Evolutionary conservation across 352 stramenopile species (phyloP), one percentile per base, ranked within the genome.

Genomic region (Phytophthora rubi): DNA sequence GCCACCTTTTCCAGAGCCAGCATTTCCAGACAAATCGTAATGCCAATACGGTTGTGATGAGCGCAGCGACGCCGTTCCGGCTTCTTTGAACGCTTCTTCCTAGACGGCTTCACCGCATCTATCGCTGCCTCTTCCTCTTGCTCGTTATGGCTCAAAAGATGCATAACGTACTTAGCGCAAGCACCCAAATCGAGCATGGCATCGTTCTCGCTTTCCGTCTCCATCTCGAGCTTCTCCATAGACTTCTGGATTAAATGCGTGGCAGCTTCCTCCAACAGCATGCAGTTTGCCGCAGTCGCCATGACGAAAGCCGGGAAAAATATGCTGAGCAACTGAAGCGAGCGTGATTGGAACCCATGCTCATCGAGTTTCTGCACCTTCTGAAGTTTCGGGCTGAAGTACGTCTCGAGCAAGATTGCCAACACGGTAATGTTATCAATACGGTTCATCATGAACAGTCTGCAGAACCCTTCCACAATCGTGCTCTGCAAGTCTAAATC

Each of bases 401-500:
- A 93, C 15, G 81, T 90, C 53, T 93, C 85, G n/a, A 93, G 65
- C 42, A 93, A 53, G 35, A 88, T 83, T 2, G 83, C 79, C 13
- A 93, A 58, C 12, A 93, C 83, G 1, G 81, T 74, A 12, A 88
- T 75, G 49, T 81, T 85, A n/a, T 83, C 66, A 15, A 94, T 82
- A 18, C 87, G 87, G 35, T 89, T 87, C 61, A 93, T 70, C 60
- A 94, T 74, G 53, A 92, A 92, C 10, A 94, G 59, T 39, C 90
- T 88, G 16, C 81, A 84, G 47, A 94, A 94, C 8, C 87, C 85
- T 68, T 92, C 81, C 8, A 94, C 85, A 37, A 94, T 84, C 6
- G 83, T 88, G 44, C 80, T 85, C 69, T 94, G 87, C 15, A 90
- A 77, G 13, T 92, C 82, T 32, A 92, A 63, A 51, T 93, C 85